phyloP scores from a whole-genome alignment of 306 rosid species.

The Luffa aegyptiaca region DNA sequence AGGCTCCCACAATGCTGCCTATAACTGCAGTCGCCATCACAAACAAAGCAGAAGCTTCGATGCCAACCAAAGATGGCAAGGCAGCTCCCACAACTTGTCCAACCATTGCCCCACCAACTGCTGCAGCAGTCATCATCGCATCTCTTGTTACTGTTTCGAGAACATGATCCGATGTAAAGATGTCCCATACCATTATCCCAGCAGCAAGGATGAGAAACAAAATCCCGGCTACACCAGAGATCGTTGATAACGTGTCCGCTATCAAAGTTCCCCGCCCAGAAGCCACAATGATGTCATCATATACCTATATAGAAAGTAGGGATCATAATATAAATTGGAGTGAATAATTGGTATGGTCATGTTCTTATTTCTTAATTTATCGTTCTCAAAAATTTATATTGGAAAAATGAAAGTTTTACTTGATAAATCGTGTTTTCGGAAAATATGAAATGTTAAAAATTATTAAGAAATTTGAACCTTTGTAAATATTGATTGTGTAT shows the following conservation, averaged over 20 bases:
- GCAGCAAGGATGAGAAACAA: not conserved
- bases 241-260: not conserved
- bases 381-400: too few relatives aligned
- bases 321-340: too few relatives aligned
- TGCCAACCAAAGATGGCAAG: not conserved
- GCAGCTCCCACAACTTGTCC: not conserved
- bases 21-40: not conserved
- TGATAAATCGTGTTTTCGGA: too few relatives aligned
- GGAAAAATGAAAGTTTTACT: too few relatives aligned
- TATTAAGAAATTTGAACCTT: too few relatives aligned
- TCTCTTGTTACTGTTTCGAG: not conserved
- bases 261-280: not conserved
- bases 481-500: too few relatives aligned
- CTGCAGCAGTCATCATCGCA: not conserved
- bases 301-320: not conserved
- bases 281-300: not conserved
- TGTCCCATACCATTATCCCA: not conserved
- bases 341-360: too few relatives aligned
- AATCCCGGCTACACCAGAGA: not conserved
- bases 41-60: not conserved
- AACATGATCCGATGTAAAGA: not conserved
- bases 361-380: too few relatives aligned
- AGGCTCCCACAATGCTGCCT: not conserved
- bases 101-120: not conserved
- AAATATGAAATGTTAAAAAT: too few relatives aligned